Conservation (phyloP, 495 filamentous ascomycete genomes). For the Pseudomonodictys pantanalensis region DNA sequence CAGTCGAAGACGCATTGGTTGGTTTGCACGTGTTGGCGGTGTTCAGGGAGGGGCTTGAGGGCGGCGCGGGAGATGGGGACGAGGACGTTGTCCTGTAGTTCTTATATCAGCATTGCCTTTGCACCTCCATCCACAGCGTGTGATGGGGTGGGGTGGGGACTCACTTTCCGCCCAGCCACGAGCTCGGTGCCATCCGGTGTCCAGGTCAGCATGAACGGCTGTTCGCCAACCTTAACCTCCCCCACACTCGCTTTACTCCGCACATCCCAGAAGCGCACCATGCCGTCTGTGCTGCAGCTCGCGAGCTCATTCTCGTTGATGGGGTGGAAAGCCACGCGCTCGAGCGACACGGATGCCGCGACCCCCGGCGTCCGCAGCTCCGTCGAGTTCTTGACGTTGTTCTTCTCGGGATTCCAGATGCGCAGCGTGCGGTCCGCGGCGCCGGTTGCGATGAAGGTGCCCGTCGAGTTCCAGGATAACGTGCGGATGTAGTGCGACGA, state of each 20-base stretch:
- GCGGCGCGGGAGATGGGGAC: conserved; percentile 52
- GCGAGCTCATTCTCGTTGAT: conserved; percentile 83
- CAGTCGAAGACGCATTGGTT: conserved; percentile 83
- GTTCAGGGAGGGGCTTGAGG: conserved; percentile 53
- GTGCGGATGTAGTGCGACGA: conserved; percentile 55
- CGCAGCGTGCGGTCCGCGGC: conserved; percentile 76
- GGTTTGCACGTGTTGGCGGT: conserved; percentile 71
- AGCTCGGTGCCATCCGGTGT: conserved; percentile 78
- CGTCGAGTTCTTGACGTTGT: conserved; percentile 74
- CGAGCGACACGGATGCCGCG: conserved; percentile 64
- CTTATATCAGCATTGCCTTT: neutral
- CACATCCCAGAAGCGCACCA: conserved; percentile 91
- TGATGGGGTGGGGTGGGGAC: neutral
- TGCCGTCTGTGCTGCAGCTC: conserved; percentile 79
- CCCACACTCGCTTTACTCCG: conserved; percentile 71
- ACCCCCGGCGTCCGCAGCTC: conserved; percentile 57
- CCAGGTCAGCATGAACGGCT: conserved; percentile 83
- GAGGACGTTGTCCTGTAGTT: conserved; percentile 63
- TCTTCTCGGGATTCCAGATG: conserved; percentile 89
- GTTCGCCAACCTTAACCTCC: conserved; percentile 75
- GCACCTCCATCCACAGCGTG: neutral
- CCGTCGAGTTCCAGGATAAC: conserved; percentile 86
- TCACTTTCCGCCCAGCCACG: conserved; percentile 81
- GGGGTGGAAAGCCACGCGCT: conserved; percentile 88
- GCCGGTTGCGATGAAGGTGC: conserved; percentile 83